Conservation (phyloP, 176 grass and related monocot species). For the Puccinellia tenuiflora region DNA sequence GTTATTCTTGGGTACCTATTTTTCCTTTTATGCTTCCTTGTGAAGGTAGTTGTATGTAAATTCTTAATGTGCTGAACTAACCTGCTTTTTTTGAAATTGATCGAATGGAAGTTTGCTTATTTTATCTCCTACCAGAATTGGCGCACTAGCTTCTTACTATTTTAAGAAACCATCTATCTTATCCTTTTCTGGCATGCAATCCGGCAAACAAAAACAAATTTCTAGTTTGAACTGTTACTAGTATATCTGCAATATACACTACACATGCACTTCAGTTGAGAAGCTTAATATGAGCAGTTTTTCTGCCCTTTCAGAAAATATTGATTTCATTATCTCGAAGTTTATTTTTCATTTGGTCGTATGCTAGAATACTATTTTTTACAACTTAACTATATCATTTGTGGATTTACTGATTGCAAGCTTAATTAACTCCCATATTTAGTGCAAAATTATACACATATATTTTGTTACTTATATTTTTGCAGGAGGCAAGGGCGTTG, state of each 20-base stretch:
- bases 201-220: not conserved
- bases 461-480: constrained; percentile 31
- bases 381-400: constrained; percentile 5
- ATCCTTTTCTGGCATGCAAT: not conserved
- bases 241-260: not conserved
- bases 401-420: not conserved
- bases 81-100: not conserved
- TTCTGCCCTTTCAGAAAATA: not conserved
- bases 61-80: not conserved
- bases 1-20: not conserved
- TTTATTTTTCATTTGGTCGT: not conserved
- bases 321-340: not conserved
- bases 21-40: not conserved
- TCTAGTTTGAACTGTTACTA: not conserved
- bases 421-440: constrained; percentile 2
- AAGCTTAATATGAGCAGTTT: not conserved
- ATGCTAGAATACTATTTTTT: not conserved
- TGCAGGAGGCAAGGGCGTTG: constrained; percentile 92
- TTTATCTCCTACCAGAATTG: not conserved
- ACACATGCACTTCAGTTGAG: not conserved
- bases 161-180: not conserved
- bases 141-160: not conserved
- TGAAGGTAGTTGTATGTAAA: not conserved
- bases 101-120: not conserved
- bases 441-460: not conserved